A percentile compares a stretch with the other conserved stretches of the same genome.
Evolutionary conservation across 139 green algal species (phyloP).

Genomic region (Chlorella sorokiniana): DNA sequence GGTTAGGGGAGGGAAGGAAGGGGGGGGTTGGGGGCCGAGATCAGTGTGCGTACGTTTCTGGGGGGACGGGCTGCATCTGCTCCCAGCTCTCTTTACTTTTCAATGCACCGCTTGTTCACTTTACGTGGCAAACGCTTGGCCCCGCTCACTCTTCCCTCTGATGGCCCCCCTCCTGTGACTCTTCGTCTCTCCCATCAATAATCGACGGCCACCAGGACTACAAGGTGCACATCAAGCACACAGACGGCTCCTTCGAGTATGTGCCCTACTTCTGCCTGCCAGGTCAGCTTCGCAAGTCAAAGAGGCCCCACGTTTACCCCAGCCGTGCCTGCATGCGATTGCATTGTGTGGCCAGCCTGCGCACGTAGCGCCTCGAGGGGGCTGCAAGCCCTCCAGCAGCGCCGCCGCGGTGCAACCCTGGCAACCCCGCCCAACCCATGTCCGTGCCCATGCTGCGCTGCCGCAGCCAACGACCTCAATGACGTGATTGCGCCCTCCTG

Average conservation of each 20-base stretch:
- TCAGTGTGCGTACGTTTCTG: not conserved
- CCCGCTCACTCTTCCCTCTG: not conserved
- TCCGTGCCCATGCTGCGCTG: no score
- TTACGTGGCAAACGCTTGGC: not conserved
- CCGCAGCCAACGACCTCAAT: conserved; percentile 21
- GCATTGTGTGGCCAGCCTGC: no score
- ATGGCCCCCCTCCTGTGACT: not conserved
- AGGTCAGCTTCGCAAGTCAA: conserved; percentile 49
- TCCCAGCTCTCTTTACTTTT: no score
- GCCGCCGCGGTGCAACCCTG: not conserved
- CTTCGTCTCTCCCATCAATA: not conserved
- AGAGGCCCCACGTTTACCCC: no score
- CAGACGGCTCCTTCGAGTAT: conserved; percentile 87
- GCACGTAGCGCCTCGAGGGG: no score
- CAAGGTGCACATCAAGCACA: conserved; percentile 85
- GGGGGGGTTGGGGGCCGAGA: not conserved
- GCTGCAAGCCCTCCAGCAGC: no score
- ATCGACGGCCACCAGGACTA: conserved; percentile 58
- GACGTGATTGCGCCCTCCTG: conserved; percentile 82
- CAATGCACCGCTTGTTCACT: no score
- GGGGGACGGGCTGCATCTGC: no score
- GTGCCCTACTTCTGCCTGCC: conserved; percentile 98
- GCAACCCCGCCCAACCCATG: not conserved
- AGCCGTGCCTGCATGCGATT: no score
- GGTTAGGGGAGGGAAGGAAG: not conserved